These are phyloP conservation scores for Kingdonia uniflora DNA, from an alignment of 164 flowering plant species.

Conservation along the genomic window DNA sequence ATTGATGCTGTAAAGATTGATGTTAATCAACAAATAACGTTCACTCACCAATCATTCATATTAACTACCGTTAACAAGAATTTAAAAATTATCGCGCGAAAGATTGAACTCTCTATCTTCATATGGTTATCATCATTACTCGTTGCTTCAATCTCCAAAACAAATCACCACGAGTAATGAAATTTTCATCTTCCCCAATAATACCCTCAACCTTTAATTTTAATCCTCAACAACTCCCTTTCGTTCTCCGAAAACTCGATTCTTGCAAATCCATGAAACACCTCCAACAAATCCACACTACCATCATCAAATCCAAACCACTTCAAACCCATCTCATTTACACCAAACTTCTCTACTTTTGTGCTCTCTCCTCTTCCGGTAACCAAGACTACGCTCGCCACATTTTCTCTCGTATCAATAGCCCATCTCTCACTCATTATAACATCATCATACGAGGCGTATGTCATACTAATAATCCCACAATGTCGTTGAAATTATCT, in stretches of 20 bases:
- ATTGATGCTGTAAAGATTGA: too few species aligned
- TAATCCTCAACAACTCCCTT: constrained; percentile 7
- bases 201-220: not conserved
- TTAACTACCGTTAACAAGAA: too few species aligned
- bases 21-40: too few species aligned
- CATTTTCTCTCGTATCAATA: constrained; percentile 1
- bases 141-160: too few species aligned
- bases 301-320: constrained; percentile 3
- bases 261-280: constrained; percentile 12
- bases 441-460: constrained; percentile 8
- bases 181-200: constrained; percentile 3
- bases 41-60: too few species aligned
- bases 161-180: not conserved
- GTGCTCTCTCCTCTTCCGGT: constrained; percentile 2
- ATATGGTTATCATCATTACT: too few species aligned
- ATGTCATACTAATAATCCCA: too few species aligned
- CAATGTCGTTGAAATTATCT: not conserved
- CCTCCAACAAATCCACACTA: constrained; percentile 6
- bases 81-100: too few species aligned
- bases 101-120: too few species aligned
- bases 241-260: constrained; percentile 7
- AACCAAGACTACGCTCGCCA: constrained; percentile 7
- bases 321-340: constrained; percentile 9
- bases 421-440: constrained; percentile 5
- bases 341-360: constrained; percentile 7